Evolutionary conservation across 495 filamentous ascomycete genomes (phyloP).

Genomic region (Xylaria bambusicola): DNA sequence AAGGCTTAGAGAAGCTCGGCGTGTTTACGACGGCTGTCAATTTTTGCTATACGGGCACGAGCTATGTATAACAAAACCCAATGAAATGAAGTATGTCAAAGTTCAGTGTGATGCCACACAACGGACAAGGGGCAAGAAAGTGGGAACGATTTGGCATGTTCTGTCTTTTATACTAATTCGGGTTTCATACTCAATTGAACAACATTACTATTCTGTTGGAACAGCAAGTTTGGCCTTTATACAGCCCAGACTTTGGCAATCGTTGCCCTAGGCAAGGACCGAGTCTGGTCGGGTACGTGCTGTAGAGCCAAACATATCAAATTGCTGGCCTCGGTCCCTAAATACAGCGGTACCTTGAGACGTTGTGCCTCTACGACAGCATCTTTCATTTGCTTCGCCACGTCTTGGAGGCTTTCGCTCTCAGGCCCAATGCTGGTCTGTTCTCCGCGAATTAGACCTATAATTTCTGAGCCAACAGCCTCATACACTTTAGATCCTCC

Average conservation of each 20-base stretch:
- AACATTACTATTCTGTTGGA: neutral
- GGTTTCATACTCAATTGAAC: neutral
- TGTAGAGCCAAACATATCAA: constrained; percentile 35
- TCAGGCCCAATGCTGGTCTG: constrained; percentile 19
- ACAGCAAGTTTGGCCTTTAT: constrained; percentile 11
- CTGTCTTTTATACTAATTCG: neutral
- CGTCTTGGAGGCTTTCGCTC: constrained; percentile 37
- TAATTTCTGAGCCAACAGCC: constrained; percentile 58
- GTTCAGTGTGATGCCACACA: neutral
- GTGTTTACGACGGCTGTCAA: neutral
- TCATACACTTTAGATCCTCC: constrained; percentile 65
- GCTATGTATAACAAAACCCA: constrained; percentile 13
- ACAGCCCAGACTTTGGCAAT: constrained; percentile 43
- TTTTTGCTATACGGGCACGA: neutral
- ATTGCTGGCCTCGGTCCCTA: constrained; percentile 42
- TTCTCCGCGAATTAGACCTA: constrained; percentile 39
- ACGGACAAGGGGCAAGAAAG: neutral
- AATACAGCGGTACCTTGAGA: constrained; percentile 42
- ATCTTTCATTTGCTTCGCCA: constrained; percentile 49
- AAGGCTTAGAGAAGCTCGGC: neutral
- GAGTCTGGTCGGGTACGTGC: constrained; percentile 16
- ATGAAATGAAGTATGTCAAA: constrained; percentile 2
- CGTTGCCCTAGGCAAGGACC: constrained; percentile 29
- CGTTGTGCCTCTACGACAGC: constrained; percentile 55
- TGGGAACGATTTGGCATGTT: neutral